These are phyloP conservation scores for Endogone sp. DNA, from an alignment of 192 early-diverging fungal genomes.

Conservation along the genomic window DNA sequence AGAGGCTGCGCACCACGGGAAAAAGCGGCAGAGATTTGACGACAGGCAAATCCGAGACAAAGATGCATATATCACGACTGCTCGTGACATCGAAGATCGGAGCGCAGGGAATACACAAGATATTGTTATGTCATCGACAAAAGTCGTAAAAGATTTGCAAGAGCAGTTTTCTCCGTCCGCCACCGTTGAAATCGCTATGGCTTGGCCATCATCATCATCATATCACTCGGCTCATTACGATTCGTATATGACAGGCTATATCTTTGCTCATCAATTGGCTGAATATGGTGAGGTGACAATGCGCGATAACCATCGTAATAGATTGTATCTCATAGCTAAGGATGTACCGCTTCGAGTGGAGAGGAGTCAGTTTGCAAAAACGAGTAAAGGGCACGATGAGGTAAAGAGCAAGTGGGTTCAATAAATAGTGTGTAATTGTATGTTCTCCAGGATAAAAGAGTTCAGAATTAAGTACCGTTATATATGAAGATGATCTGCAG, in stretches of 20 bases:
- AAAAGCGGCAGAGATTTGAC: slow-evolving; percentile 8
- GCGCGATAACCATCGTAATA: slow-evolving; percentile 59
- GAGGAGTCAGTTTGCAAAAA: slow-evolving; percentile 56
- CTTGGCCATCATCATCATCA: slow-evolving; percentile 2
- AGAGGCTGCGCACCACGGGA: slow-evolving; percentile 1
- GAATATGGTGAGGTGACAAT: slow-evolving; percentile 13
- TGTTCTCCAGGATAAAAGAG: too few species aligned
- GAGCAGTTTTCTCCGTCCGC: too few species aligned
- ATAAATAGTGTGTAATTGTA: neutral
- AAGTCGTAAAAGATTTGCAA: neutral
- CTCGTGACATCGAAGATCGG: neutral
- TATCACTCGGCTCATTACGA: slow-evolving; percentile 94
- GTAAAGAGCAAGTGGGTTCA: neutral
- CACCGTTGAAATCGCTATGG: neutral
- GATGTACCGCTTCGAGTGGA: slow-evolving; percentile 61
- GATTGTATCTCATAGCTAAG: slow-evolving; percentile 85
- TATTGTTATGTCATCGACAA: neutral
- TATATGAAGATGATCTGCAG: too few species aligned
- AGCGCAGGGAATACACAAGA: slow-evolving; percentile 3
- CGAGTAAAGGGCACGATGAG: slow-evolving; percentile 26
- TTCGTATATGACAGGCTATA: slow-evolving; percentile 94
- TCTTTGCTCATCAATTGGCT: slow-evolving; percentile 64
- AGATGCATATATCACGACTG: neutral
- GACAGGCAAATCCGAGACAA: neutral
- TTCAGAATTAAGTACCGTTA: too few species aligned